Base-by-base conservation (phyloP, 805 yeast species). In the Ogataea ganodermae region DNA sequence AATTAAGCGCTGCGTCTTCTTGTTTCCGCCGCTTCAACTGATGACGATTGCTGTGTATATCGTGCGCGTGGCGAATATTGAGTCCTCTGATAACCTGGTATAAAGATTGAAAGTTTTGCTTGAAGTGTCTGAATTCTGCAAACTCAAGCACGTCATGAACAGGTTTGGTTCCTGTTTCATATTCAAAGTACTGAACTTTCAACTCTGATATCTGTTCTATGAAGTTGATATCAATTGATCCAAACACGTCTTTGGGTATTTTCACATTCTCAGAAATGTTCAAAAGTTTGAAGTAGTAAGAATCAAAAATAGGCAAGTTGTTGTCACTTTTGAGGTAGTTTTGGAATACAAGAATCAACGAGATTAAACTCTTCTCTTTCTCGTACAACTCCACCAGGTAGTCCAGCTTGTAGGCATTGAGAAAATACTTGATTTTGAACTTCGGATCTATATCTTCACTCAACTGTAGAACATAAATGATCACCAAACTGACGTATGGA, bases 391-490 rank as follows among this genome's bases (percentile, higher is more conserved):
- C 64, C 16, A 55, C 42, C 24, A 61, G 33, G 28, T 44, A 46
- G 13, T 52, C 49, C 13, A 63, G 37, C 36, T 53, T 60, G 52
- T 48, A 62, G 1, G 55, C 26, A 21, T 55, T 62, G 20, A 59
- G 47, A 23, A 65, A 59, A 32, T 42, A 57, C 23, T 38, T 47
- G 6, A 44, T 13, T 12, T 49, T 55, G 42, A 50, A 65, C 2
- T 45, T 44, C 13, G 47, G 35, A 35, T 65, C 65, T 6, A 62
- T 55, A 26, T 27, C 28, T 6, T 44, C 7, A 6, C 58, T 48
- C 27, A 51, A 17, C 17, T 47, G 48, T 6, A 65, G 31, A 16
- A 62, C 28, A 16, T 59, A 55, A 1, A 55, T 40, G 7, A 64
- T 10, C 8, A 66, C 35, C n/a, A 50, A 37, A 16, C 56, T 27